Base-by-base conservation (phyloP, 257 asterid genomes). In the Solanum bukasovii region DNA sequence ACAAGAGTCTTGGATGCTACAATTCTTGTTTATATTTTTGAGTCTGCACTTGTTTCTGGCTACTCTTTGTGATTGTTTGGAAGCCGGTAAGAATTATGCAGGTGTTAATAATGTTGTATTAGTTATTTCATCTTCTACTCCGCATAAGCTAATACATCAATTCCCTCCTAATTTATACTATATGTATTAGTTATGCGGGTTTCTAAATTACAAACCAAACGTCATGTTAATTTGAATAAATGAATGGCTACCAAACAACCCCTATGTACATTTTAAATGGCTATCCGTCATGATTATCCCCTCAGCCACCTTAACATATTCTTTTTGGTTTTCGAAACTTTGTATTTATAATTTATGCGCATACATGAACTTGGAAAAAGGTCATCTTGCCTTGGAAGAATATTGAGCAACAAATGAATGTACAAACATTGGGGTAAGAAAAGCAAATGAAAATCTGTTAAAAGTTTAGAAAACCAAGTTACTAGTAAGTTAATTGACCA, bases 1-100 rank as follows among this genome's bases (percentile, higher is more conserved):
- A 91, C 96, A 93, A 89, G 88, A 89, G 87, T 90, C 92, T 94
- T 85, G 96, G 92, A 88, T 89, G 89, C 72, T 83, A 92, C 88
- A 93, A 79, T 35, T 77, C 71, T 84, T 83, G 67, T 88, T 63
- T 63, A 84, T 78, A 65, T 73, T 40, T 40, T 73, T 72, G 73
- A 52, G 67, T 14, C 38, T 70, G 23, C 23, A 29, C 75, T 67
- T 25, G 73, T 25, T 67, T 68, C 21, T 68, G 35, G 35, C 74
- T 13, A 31, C 13, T 70, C 40, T 70, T 31, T 13, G 2, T 0
- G 3, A 3, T 59, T 21, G 67, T 59, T 59, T 59, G 67, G 27
- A 20, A 20, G 12, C n/a, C 1, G 63, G 63, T 52, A 0, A 52
- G 10, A 52, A 18, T 7, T 56, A 56, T 56, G 65, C 1, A 2